A percentile compares a stretch with the other conserved stretches of the same genome.
These are phyloP conservation scores for Aphanomyces cochlioides DNA, from an alignment of 352 stramenopile species.

Conservation along the genomic window DNA sequence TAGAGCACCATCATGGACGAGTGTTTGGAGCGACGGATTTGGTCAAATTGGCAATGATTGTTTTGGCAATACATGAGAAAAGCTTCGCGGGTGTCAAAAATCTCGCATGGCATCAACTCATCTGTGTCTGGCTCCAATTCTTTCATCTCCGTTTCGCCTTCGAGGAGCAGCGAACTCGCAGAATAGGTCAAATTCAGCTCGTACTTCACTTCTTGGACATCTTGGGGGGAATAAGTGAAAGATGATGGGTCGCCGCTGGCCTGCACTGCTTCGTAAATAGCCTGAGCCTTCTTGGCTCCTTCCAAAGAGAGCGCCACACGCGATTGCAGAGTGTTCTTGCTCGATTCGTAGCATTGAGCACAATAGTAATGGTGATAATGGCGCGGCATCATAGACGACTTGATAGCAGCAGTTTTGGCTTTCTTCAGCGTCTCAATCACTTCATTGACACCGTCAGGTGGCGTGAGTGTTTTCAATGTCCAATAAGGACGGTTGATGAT, in stretches of 20 bases:
- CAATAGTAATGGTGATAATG: conserved; percentile 87
- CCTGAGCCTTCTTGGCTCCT: conserved; percentile 59
- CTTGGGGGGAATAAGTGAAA: conserved; percentile 44
- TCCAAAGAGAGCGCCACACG: conserved; percentile 64
- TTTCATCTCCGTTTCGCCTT: conserved; percentile 42
- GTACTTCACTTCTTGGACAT: conserved; percentile 82
- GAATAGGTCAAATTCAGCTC: conserved; percentile 55
- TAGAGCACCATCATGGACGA: conserved; percentile 85
- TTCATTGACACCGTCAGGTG: conserved; percentile 58
- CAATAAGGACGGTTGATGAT: conserved; percentile 86
- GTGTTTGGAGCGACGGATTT: conserved; percentile 77
- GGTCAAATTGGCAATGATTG: conserved; percentile 81
- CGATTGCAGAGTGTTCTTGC: conserved; percentile 70
- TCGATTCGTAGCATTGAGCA: conserved; percentile 56
- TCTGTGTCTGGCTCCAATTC: conserved; percentile 56
- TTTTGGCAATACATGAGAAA: conserved; percentile 88
- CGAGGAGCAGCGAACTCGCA: conserved; percentile 27
- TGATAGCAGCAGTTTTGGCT: conserved; percentile 48
- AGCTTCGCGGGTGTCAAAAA: conserved; percentile 91
- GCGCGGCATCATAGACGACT: conserved; percentile 60
- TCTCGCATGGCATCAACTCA: conserved; percentile 97
- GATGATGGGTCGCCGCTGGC: conserved; percentile 11
- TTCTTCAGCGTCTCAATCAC: conserved; percentile 80
- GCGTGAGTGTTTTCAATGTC: conserved; percentile 68
- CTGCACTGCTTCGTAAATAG: conserved; percentile 38